A percentile compares a stretch with the other conserved stretches of the same genome.
phyloP scores from a whole-genome alignment of 176 grass and related monocot species.

The Phoenix roebelenii region DNA sequence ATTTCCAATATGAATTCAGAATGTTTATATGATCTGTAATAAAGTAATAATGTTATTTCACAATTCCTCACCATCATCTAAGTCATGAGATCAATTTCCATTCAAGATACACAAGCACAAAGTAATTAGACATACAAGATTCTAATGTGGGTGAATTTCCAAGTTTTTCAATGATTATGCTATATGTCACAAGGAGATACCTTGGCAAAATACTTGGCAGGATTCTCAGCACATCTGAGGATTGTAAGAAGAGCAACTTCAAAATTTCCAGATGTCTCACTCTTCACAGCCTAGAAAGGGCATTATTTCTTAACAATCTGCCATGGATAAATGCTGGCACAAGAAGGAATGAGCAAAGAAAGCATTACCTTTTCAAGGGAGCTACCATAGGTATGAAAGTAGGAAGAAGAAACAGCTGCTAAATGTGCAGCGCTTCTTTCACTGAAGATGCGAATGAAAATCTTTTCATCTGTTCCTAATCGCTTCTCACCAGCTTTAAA shows the following conservation, averaged over 20 bases:
- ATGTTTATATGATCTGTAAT: too few relatives aligned
- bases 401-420: constrained; percentile 76
- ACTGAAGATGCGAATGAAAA: constrained; percentile 80
- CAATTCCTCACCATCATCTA: too few relatives aligned
- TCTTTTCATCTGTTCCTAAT: constrained; percentile 82
- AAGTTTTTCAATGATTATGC: too few relatives aligned
- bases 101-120: too few relatives aligned
- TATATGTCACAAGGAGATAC: constrained; percentile 34
- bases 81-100: too few relatives aligned
- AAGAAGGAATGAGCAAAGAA: background rate
- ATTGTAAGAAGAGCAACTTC: constrained; percentile 79
- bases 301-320: background rate
- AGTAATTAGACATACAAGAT: too few relatives aligned
- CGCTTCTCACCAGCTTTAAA: constrained; percentile 97
- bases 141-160: too few relatives aligned
- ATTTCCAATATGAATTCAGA: too few relatives aligned
- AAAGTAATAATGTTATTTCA: too few relatives aligned
- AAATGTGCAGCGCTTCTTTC: constrained; percentile 76
- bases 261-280: constrained; percentile 93
- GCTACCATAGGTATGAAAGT: constrained; percentile 64
- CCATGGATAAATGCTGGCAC: too few relatives aligned
- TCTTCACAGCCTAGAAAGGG: constrained; percentile 61
- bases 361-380: constrained; percentile 72
- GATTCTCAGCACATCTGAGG: constrained; percentile 83
- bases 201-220: constrained; percentile 96